Percentiles rank a stretch among this genome's conserved stretches.
phyloP scores from a whole-genome alignment of 176 grass and related monocot species.

The Dendrocalamus sinicus region DNA sequence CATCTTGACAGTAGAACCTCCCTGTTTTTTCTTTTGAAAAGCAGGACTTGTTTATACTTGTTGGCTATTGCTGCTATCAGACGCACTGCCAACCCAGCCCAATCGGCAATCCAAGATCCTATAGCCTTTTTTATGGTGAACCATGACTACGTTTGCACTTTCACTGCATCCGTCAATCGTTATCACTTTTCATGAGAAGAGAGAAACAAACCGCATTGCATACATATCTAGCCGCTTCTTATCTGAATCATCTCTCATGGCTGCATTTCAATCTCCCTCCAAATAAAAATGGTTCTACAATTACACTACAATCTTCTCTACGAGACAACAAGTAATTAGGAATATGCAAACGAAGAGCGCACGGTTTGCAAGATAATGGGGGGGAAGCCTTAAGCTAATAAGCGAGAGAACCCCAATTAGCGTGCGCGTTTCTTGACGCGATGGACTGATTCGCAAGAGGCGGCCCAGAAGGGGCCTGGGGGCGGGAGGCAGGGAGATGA shows the following conservation, averaged over 20 bases:
- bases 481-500: neutral
- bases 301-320: neutral
- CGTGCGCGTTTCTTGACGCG: too few relatives aligned
- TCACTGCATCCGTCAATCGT: neutral
- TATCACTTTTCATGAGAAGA: neutral
- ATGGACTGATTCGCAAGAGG: neutral
- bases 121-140: slow-evolving; percentile 6
- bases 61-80: neutral
- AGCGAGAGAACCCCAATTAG: neutral
- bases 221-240: neutral
- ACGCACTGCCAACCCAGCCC: neutral
- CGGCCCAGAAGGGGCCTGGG: neutral
- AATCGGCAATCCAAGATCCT: neutral
- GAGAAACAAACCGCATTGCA: neutral
- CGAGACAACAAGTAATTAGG: neutral
- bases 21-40: neutral
- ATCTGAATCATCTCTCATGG: neutral
- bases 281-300: neutral
- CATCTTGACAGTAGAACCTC: neutral
- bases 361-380: neutral
- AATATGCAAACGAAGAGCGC: neutral
- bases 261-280: neutral
- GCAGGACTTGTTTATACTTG: neutral
- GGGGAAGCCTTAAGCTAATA: neutral
- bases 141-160: slow-evolving; percentile 25